Percentiles rank a stretch among this genome's conserved stretches.
Conservation (phyloP, 2,329 filamentous ascomycete species). For the Pseudopyricularia javanii region DNA sequence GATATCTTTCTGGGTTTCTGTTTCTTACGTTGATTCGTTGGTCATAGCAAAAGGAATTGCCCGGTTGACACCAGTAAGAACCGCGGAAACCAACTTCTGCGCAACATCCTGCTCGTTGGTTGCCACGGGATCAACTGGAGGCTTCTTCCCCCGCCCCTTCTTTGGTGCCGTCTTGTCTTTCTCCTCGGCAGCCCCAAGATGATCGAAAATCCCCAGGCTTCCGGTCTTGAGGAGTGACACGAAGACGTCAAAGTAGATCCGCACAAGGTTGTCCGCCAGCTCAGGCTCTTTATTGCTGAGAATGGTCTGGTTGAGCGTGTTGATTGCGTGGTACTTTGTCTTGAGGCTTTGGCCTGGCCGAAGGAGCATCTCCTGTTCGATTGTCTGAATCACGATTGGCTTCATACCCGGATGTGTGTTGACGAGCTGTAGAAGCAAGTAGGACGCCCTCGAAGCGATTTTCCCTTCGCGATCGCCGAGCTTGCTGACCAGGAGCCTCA, state of each 20-base stretch:
- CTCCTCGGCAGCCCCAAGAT: conserved; percentile 15
- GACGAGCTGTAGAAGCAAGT: conserved; percentile 83
- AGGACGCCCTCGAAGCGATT: conserved; percentile 86
- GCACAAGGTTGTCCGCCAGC: conserved; percentile 67
- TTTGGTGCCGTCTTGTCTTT: conserved; percentile 9
- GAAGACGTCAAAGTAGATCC: conserved; percentile 89
- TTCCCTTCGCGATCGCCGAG: conserved; percentile 91
- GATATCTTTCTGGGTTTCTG: no score
- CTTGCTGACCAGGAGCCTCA: conserved; percentile 90
- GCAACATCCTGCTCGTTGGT: conserved; percentile 53
- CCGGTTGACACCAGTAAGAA: conserved; percentile 89
- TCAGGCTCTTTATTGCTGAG: conserved; percentile 72
- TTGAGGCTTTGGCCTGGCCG: conserved; percentile 77
- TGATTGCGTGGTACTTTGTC: conserved; percentile 90
- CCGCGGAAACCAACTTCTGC: conserved; percentile 84
- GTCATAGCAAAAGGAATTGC: conserved; percentile 85
- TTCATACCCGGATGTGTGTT: conserved; percentile 91
- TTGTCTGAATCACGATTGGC: conserved; percentile 65
- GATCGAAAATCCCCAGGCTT: conserved; percentile 26
- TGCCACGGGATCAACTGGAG: conserved; percentile 21
- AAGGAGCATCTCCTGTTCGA: conserved; percentile 82
- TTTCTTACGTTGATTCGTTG: conserved; percentile 59
- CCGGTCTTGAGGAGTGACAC: conserved; percentile 63
- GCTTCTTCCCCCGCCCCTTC: conserved; percentile 8
- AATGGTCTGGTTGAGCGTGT: conserved; percentile 94